Evolutionary conservation across 805 yeast species (phyloP), one percentile per base, ranked within the genome.

Genomic region (Yarrowia sp.): DNA sequence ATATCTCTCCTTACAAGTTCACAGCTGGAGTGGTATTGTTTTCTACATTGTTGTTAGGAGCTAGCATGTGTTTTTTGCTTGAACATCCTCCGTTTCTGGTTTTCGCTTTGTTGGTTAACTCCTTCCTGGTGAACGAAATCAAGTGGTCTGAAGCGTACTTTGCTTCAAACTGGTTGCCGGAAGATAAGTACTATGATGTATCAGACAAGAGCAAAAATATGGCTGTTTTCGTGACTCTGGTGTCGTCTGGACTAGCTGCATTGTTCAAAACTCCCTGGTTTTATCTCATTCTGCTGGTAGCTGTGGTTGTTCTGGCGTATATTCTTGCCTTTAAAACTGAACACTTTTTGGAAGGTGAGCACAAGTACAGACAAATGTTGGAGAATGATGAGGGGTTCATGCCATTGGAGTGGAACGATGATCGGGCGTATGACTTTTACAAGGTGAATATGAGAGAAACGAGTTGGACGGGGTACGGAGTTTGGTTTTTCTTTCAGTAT

Each of bases 81-180:
- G 28, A 6, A 1, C 53, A 47, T 15, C 53, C 53, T 1, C 11
- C 17, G 0, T 38, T 38, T 5, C 32, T 32, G 32, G 39, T 32
- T 2, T n/a, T 47, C 22, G 28, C 33, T 4, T 28, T 47, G 18
- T 38, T 47, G n/a, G 9, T 32, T 9, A 47, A 17, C 28, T 47
- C 53, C n/a, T 47, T 32, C 33, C 28, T 47, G 28, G 53, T 32
- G 39, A 47, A 47, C 53, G 53, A 47, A 47, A 32, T 47, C 53
- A 32, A 32, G 28, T 47, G n/a, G 22, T 32, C 53, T 10, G 53
- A 47, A 10, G 39, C 39, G 9, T 47, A 32, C 18, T 47, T 47
- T 33, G 53, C 39, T n/a, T 47, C 53, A 38, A 47, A 47, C 28
- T 47, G 53, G 53, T n/a, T 47, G 13, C 53, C 53, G 5, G 38